A percentile compares a stretch with the other conserved stretches of the same genome.
These are phyloP conservation scores for Pichia nakasei DNA, from an alignment of 805 yeast species.

Conservation along the genomic window DNA sequence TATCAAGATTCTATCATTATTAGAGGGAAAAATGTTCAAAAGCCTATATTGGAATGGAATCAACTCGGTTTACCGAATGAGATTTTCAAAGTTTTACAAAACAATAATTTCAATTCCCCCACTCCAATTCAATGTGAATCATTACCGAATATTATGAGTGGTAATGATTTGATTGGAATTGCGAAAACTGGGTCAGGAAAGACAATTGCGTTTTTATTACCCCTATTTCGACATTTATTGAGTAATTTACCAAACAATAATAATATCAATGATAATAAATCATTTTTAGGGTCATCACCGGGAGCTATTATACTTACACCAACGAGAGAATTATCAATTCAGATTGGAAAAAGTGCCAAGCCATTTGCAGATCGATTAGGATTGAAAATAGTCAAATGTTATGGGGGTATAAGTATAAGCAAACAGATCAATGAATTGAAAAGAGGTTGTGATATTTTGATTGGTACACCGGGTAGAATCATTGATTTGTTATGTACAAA, in stretches of 20 bases:
- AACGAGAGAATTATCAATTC: conserved; percentile 85
- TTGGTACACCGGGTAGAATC: conserved; percentile 93
- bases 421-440: conserved; percentile 74
- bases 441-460: conserved; percentile 68
- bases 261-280: conserved; percentile 24
- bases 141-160: conserved; percentile 82
- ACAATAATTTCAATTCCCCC: conserved; percentile 49
- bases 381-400: conserved; percentile 64
- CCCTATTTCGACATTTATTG: conserved; percentile 73
- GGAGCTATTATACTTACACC: conserved; percentile 77
- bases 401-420: conserved; percentile 84
- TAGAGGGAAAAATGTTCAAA: conserved; percentile 43
- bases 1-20: conserved; percentile 59
- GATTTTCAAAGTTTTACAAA: conserved; percentile 43
- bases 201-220: conserved; percentile 79
- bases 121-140: conserved; percentile 90
- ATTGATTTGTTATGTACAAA: conserved; percentile 84
- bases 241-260: conserved; percentile 55
- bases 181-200: conserved; percentile 98
- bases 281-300: conserved; percentile 57
- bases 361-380: conserved; percentile 45
- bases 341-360: conserved; percentile 60
- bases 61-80: conserved; percentile 69
- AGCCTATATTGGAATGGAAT: conserved; percentile 70
- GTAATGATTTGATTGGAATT: conserved; percentile 83